Percentiles rank a stretch among this genome's conserved stretches.
Conservation (phyloP, 345 rosid species). For the Erucastrum elatum region DNA sequence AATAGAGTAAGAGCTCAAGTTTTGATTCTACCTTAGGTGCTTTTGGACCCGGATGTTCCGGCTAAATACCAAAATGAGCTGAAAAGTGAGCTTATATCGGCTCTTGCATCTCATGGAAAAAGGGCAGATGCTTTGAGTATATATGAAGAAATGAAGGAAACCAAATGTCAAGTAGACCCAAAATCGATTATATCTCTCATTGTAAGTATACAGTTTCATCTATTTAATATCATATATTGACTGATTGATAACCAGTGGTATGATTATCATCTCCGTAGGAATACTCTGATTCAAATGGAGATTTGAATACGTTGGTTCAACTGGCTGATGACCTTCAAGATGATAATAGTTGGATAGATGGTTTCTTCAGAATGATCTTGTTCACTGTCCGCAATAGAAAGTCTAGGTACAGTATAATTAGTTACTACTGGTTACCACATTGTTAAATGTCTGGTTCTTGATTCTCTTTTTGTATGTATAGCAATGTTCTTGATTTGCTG, state of each 20-base stretch:
- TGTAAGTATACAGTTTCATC: slow-evolving; percentile 51
- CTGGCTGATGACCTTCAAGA: slow-evolving; percentile 63
- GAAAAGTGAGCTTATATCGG: slow-evolving; percentile 12
- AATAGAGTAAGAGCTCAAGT: background rate
- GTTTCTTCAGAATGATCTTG: slow-evolving; percentile 60
- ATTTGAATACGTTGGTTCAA: slow-evolving; percentile 48
- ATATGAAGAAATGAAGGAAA: slow-evolving; percentile 66
- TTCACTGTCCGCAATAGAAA: slow-evolving; percentile 55
- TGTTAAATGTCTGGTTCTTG: slow-evolving; percentile 16
- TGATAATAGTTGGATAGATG: slow-evolving; percentile 55
- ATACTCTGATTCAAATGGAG: slow-evolving; percentile 46
- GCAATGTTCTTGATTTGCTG: slow-evolving; percentile 64
- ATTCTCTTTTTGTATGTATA: slow-evolving; percentile 38
- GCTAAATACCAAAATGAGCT: slow-evolving; percentile 18
- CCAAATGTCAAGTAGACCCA: slow-evolving; percentile 52
- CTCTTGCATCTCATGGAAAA: slow-evolving; percentile 69
- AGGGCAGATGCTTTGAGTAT: slow-evolving; percentile 61
- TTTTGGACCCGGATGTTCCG: slow-evolving; percentile 49
- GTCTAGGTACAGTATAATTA: slow-evolving; percentile 47
- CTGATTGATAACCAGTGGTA: background rate
- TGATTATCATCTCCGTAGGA: slow-evolving; percentile 46
- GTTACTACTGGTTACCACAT: background rate
- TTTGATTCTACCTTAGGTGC: slow-evolving; percentile 49
- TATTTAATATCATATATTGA: background rate
- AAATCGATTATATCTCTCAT: slow-evolving; percentile 66